A percentile compares a stretch with the other conserved stretches of the same genome.
Conservation (phyloP, 2,329 filamentous ascomycete genomes). For the Aspergillus fumigatus region DNA sequence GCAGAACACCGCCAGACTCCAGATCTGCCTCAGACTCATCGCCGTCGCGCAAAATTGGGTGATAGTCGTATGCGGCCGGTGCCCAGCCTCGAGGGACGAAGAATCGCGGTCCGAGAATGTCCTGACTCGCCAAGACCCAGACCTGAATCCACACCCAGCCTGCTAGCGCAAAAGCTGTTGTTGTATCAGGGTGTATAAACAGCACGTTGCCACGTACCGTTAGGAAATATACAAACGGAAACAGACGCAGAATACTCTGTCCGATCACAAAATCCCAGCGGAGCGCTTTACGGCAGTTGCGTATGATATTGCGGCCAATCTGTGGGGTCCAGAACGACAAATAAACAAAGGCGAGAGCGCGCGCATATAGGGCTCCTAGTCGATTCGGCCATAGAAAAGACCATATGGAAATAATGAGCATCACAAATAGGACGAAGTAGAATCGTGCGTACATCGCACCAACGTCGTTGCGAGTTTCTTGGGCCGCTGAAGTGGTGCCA, state of each 20-base stretch:
- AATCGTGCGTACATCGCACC: conserved; percentile 59
- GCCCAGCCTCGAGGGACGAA: conserved; percentile 68
- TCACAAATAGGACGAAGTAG: conserved; percentile 54
- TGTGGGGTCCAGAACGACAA: conserved; percentile 91
- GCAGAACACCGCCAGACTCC: conserved; percentile 69
- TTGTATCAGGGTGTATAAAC: conserved; percentile 66
- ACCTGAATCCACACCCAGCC: conserved; percentile 88
- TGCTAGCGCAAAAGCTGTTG: conserved; percentile 59
- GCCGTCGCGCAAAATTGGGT: conserved; percentile 67
- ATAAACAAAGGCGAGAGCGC: conserved; percentile 66
- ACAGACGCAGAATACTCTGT: conserved; percentile 71
- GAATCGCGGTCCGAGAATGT: conserved; percentile 82
- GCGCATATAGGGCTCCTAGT: conserved; percentile 52
- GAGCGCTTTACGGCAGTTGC: conserved; percentile 88
- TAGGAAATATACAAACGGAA: conserved; percentile 85
- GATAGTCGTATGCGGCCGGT: conserved; percentile 78
- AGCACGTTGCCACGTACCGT: conserved; percentile 72
- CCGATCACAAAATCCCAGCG: conserved; percentile 86
- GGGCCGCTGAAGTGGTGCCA: conserved; percentile 29
- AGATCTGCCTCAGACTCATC: conserved; percentile 62
- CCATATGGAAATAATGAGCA: conserved; percentile 57
- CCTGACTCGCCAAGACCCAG: conserved; percentile 71
- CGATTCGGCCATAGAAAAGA: conserved; percentile 53
- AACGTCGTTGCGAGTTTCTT: conserved; percentile 44
- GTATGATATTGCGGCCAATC: conserved; percentile 81